phyloP scores from a whole-genome alignment of 495 filamentous ascomycete genomes.

The Astrocystis sublimbata region DNA sequence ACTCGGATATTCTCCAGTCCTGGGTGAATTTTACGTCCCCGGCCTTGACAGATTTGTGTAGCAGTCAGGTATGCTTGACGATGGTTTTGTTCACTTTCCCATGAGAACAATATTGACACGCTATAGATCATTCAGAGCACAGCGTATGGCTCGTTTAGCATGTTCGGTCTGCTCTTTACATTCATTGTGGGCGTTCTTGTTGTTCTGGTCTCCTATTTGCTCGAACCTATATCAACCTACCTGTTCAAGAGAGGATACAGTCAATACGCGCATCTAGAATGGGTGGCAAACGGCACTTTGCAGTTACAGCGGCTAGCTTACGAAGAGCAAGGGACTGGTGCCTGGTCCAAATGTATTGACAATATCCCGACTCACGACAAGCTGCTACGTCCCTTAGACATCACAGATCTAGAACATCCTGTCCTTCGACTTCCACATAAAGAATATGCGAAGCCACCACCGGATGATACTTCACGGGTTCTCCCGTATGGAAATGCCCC shows the following conservation, averaged over 20 bases:
- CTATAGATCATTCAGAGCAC: constrained; percentile 21
- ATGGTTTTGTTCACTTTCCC: neutral
- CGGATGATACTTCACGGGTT: neutral
- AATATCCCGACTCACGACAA: neutral
- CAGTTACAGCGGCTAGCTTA: neutral
- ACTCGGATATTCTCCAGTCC: neutral
- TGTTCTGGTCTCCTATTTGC: constrained; percentile 1
- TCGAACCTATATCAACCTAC: neutral
- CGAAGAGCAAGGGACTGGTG: neutral
- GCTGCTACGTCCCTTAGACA: neutral
- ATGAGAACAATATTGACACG: neutral
- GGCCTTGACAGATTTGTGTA: neutral
- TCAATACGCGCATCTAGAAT: neutral
- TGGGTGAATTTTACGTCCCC: neutral
- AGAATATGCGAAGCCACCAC: neutral
- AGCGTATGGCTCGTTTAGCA: constrained; percentile 19
- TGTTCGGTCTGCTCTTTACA: constrained; percentile 23
- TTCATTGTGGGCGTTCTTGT: constrained; percentile 17
- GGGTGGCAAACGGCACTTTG: neutral
- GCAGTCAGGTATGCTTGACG: neutral
- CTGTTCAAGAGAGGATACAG: neutral
- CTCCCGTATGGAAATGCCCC: neutral
- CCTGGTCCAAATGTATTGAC: neutral
- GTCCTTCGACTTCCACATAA: neutral
- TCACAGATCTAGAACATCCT: neutral